Percentiles rank a stretch among this genome's conserved stretches.
Evolutionary conservation across 208 protist genomes (phyloP).

Genomic region (Trypanosoma grayi): DNA sequence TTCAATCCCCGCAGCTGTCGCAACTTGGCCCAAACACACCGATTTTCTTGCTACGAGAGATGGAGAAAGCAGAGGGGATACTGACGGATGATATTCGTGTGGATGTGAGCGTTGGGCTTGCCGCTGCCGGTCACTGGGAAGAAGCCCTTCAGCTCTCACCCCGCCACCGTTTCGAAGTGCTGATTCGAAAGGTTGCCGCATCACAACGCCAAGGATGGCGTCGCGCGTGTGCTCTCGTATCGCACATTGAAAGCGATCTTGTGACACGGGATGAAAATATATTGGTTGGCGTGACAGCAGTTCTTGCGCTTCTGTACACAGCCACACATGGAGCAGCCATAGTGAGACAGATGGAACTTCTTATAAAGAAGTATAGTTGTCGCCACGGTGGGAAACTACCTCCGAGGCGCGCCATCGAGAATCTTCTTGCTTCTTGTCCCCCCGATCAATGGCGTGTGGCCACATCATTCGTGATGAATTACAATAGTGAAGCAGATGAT

Average conservation of each 20-base stretch:
- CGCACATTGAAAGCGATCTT: not conserved
- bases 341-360: not conserved
- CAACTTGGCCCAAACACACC: slow-evolving; percentile 38
- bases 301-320: not conserved
- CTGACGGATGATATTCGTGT: slow-evolving; percentile 9
- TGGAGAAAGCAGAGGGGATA: not conserved
- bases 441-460: slow-evolving; percentile 2
- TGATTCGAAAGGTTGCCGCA: slow-evolving; percentile 1
- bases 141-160: not conserved
- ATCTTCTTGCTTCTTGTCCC: slow-evolving; percentile 8
- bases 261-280: not conserved
- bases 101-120: slow-evolving; percentile 8
- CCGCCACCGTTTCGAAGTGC: not conserved
- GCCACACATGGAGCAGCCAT: not conserved
- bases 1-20: slow-evolving; percentile 47
- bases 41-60: slow-evolving; percentile 40
- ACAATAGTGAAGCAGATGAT: not conserved
- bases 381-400: not conserved
- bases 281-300: not conserved
- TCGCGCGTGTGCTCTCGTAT: not conserved
- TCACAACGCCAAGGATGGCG: slow-evolving; percentile 12
- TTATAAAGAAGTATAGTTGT: not conserved
- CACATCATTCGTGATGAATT: not conserved
- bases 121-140: slow-evolving; percentile 1
- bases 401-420: slow-evolving; percentile 4